Percentiles rank a stretch among this genome's conserved stretches.
phyloP scores from a whole-genome alignment of 345 rosid species.

The Eucalyptus sp. region DNA sequence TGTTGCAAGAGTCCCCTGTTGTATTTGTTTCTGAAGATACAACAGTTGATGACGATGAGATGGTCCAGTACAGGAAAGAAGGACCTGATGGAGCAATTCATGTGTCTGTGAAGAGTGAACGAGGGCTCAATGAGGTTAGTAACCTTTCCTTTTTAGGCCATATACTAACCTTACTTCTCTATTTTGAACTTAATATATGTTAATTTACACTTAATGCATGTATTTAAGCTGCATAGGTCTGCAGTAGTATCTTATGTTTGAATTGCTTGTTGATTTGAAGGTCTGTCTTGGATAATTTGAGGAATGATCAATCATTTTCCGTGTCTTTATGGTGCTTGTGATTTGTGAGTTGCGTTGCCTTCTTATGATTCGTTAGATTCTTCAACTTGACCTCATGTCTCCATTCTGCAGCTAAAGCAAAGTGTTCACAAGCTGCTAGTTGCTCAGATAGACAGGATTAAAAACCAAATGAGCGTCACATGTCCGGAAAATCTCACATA shows the following conservation, averaged over 20 bases:
- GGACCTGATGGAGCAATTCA: constrained; percentile 65
- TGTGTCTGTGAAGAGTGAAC: constrained; percentile 60
- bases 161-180: not conserved
- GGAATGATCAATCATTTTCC: not conserved
- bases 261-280: not conserved
- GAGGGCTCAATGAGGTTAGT: constrained; percentile 59
- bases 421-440: constrained; percentile 40
- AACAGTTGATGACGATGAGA: constrained; percentile 29
- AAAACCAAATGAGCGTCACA: constrained; percentile 1
- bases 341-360: not conserved
- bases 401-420: constrained; percentile 40
- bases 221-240: not conserved
- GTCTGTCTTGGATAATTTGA: not conserved
- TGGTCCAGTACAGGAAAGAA: constrained; percentile 38
- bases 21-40: constrained; percentile 45
- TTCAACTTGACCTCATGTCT: not conserved
- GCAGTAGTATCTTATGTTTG: not conserved
- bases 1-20: constrained; percentile 48
- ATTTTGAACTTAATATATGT: not conserved
- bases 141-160: not conserved
- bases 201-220: not conserved
- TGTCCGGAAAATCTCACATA: not conserved
- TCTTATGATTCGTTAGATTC: not conserved
- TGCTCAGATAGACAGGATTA: constrained; percentile 48
- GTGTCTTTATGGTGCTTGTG: not conserved